A percentile compares a stretch with the other conserved stretches of the same genome.
Evolutionary conservation across 306 rosid species (phyloP).

Genomic region (Rosa chinensis): DNA sequence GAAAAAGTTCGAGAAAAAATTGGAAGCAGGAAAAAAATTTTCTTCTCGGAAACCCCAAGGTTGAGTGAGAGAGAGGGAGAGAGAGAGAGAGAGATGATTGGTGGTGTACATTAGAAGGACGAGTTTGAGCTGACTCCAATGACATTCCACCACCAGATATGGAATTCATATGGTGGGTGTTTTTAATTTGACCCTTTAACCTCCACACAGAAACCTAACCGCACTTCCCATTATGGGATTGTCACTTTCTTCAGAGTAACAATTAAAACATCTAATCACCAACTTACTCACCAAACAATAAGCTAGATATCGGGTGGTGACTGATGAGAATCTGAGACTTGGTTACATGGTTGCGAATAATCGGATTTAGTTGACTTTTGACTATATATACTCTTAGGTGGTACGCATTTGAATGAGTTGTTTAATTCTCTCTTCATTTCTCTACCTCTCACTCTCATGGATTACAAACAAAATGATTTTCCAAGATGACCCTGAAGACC

Average conservation of each 20-base stretch:
- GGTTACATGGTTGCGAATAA: background rate
- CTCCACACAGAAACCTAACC: conserved; percentile 45
- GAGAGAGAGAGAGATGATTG: conserved; percentile 26
- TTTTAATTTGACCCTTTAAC: conserved; percentile 45
- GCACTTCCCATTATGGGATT: conserved; percentile 54
- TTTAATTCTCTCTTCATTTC: conserved; percentile 21
- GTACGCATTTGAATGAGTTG: conserved; percentile 20
- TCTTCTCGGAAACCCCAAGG: conserved; percentile 32
- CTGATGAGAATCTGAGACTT: background rate
- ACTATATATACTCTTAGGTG: conserved; percentile 24
- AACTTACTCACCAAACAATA: conserved; percentile 13
- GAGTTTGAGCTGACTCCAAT: conserved; percentile 53
- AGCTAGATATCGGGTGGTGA: too few relatives aligned
- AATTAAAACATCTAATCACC: conserved; percentile 38
- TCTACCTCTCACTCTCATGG: conserved; percentile 14
- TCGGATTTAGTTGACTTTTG: conserved; percentile 29
- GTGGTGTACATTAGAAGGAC: too few relatives aligned
- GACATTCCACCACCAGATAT: conserved; percentile 44
- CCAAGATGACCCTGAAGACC: background rate
- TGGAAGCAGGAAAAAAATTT: background rate
- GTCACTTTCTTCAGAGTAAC: conserved; percentile 49
- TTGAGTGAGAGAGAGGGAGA: conserved; percentile 28
- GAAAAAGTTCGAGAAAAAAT: background rate
- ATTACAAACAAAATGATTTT: background rate
- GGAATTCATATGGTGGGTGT: conserved; percentile 26